Evolutionary conservation across 495 filamentous ascomycete genomes (phyloP), one percentile per base, ranked within the genome.

Genomic region (Diplogelasinospora grovesii): DNA sequence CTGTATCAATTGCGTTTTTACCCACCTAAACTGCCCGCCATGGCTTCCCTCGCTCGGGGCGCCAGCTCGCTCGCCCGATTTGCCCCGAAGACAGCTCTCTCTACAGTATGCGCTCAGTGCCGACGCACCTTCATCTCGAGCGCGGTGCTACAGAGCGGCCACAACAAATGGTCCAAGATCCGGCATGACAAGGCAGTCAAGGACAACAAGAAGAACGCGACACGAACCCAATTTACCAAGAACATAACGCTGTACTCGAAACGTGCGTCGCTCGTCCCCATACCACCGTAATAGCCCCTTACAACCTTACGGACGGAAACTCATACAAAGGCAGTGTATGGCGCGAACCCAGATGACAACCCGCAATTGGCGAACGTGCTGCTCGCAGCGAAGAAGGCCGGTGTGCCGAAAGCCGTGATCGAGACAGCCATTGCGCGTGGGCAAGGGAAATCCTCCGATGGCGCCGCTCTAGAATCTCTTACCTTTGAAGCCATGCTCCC

Each of bases 101-200:
- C n/a, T n/a, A n/a, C n/a, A n/a, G 43, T 67, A 38, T 74, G 70
- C 59, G 53, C 63, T 10, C 53, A 54, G 59, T 75, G 68, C 45
- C 54, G 68, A 45, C 54, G 62, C 15, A 36, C 62, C 36, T 82
- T 89, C 55, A 67, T 71, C 21, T 71, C 71, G 14, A 71, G 69
- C 14, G 33, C 73, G 2, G 21, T 48, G 4, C 47, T 69, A 5
- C 61, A 62, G 22, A 84, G 84, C 30, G 89, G 89, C 23, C 87
- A 95, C 63, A 95, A 78, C 59, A 79, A 83, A 57, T 99, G 92
- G 92, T 85, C 86, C 24, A 92, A 89, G 48, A 96, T 96, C 64
- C 84, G 80, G 49, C 93, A 99, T 58, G 86, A 89, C 64, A 99
- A 99, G 61, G 85, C 77, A 26, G 82, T 78, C 49, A 78, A 78